Conservation (phyloP, 352 stramenopile genomes). For the Globisporangium spinosum region DNA sequence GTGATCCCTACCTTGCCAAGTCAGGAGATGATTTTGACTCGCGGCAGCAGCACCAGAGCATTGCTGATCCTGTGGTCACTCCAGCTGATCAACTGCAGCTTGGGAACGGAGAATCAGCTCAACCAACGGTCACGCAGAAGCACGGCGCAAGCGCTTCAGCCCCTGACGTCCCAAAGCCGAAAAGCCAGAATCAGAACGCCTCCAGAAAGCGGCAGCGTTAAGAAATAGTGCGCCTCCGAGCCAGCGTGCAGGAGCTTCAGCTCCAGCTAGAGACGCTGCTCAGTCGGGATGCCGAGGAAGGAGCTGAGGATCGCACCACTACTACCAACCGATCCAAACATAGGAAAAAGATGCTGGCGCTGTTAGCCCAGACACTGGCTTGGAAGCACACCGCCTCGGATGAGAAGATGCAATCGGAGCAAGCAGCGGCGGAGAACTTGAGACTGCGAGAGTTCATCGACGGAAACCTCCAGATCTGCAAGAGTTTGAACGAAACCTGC, state of each 20-base stretch:
- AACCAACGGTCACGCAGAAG: background rate
- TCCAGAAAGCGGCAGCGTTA: slow-evolving; percentile 14
- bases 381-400: slow-evolving; percentile 3
- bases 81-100: background rate
- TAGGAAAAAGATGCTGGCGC: slow-evolving; percentile 1
- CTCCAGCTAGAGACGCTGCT: slow-evolving; percentile 12
- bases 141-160: slow-evolving; percentile 17
- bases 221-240: background rate
- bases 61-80: background rate
- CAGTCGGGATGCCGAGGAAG: slow-evolving; percentile 70
- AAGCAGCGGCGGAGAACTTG: background rate
- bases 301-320: background rate
- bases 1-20: background rate
- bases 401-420: background rate
- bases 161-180: slow-evolving; percentile 36
- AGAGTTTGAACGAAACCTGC: background rate
- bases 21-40: too few species aligned
- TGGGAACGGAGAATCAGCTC: background rate
- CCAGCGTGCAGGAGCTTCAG: background rate
- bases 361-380: background rate
- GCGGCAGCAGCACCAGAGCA: background rate
- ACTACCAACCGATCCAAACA: background rate
- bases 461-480: background rate
- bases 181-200: slow-evolving; percentile 26
- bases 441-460: slow-evolving; percentile 3